phyloP scores from a whole-genome alignment of 2,329 filamentous ascomycete genomes.

The Fusarium sacchari region DNA sequence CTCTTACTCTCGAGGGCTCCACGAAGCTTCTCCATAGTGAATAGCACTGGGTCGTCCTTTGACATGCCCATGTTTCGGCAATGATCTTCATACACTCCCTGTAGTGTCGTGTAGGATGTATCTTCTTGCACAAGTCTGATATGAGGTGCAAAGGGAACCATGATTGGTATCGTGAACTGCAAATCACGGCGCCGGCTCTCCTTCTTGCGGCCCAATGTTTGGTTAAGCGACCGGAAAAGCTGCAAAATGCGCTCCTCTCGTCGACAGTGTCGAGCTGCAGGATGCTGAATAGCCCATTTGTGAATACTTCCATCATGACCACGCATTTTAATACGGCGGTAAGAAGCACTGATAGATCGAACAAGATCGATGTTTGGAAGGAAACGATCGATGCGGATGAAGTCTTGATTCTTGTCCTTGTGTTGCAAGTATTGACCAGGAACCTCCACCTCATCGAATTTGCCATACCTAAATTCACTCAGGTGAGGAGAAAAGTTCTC shows the following conservation, averaged over 20 bases:
- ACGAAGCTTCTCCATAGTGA: constrained; percentile 93
- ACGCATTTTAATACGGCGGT: constrained; percentile 92
- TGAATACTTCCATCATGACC: constrained; percentile 98
- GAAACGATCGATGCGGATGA: constrained; percentile 97
- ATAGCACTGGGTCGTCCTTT: constrained; percentile 95
- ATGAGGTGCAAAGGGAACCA: constrained; percentile 94
- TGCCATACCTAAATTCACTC: constrained; percentile 96
- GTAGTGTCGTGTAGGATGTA: constrained; percentile 90
- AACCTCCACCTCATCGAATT: constrained; percentile 98
- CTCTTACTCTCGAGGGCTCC: constrained; percentile 76
- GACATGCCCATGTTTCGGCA: constrained; percentile 86
- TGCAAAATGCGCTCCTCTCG: constrained; percentile 95
- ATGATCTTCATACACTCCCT: constrained; percentile 96
- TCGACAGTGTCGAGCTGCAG: constrained; percentile 89
- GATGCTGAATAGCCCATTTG: constrained; percentile 95
- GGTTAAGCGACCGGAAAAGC: constrained; percentile 97
- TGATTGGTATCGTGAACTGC: constrained; percentile 94
- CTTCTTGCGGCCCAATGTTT: constrained; percentile 89
- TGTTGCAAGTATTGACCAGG: constrained; percentile 97
- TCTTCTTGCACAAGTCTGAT: constrained; percentile 97
- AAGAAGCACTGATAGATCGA: constrained; percentile 88
- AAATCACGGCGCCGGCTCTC: constrained; percentile 93
- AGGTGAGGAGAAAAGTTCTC: constrained; percentile 90
- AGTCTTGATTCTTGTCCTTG: constrained; percentile 99
- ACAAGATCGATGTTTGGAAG: constrained; percentile 94